Evolutionary conservation across 129 eudicot species (phyloP), one percentile per base, ranked within the genome.

Genomic region (Solidago caesia): DNA sequence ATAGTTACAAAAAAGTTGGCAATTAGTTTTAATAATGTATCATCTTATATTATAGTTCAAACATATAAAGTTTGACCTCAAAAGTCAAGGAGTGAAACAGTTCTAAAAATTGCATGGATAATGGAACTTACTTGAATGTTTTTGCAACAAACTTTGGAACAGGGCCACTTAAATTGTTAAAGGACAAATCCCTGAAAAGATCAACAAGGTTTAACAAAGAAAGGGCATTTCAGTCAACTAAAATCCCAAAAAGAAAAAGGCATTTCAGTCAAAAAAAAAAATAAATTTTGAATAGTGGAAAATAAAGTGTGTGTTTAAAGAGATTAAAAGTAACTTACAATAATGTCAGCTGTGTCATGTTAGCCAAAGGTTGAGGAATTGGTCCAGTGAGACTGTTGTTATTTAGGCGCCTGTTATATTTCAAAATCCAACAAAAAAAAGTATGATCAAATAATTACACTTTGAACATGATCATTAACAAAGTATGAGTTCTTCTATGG

Each of bases 111-210:
- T 33, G 39, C 39, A 33, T 33, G 39, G 39, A 33, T 33, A 33
- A 60, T 65, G 72, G 44, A 48, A 41, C 86, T 82, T 77, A 91
- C 99, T 86, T 94, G 86, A 91, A 91, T 77, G 97, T 91, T 79
- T 88, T 94, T 25, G 94, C 89, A 56, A 47, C 79, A 80, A 90
- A 84, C 67, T 79, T 80, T 53, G 97, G 97, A 9, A 94, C 93
- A 58, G 99, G 97, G 47, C 97, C 97, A 80, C 88, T 94, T 79
- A 94, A 81, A 82, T 94, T 88, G 77, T 94, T 94, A 88, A 75
- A 94, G 27, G 99, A 91, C 82, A 94, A 82, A 75, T 94, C 99
- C 85, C 99, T 94, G 77, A 78, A 80, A 76, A 81, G 59, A 4
- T 56, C n/a, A 78, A 46, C 71, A 42, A 10, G 10, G 63, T 66